A percentile compares a stretch with the other conserved stretches of the same genome.
These are phyloP conservation scores for barley (Hordeum vulgare) DNA, from an alignment of 176 grass and related monocot genomes.

Conservation along the genomic window DNA sequence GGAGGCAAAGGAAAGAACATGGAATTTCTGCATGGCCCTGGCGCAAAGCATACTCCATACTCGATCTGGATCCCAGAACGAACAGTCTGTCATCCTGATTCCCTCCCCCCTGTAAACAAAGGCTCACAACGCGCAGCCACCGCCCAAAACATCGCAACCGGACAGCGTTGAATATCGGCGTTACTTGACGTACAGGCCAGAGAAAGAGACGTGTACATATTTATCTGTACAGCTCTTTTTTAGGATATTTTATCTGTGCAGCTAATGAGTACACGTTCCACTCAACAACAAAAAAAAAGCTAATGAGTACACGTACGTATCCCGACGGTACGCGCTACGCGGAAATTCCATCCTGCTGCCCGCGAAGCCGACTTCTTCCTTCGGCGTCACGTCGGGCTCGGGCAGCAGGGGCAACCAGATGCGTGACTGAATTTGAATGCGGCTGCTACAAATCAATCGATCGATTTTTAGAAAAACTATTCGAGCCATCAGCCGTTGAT, in stretches of 20 bases:
- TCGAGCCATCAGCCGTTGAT: too few species aligned
- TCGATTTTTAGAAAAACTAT: too few species aligned
- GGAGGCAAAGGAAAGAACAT: background rate
- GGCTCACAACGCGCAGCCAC: conserved; percentile 9
- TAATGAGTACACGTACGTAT: background rate
- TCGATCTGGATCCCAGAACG: background rate
- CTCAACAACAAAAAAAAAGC: too few species aligned
- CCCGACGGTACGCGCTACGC: background rate
- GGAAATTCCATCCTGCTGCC: background rate
- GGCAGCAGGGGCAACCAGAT: too few species aligned
- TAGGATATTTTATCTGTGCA: background rate
- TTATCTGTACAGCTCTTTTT: background rate
- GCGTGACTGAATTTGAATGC: too few species aligned
- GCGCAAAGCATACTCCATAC: background rate
- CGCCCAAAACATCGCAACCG: background rate
- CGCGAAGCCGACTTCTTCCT: background rate
- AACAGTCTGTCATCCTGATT: background rate
- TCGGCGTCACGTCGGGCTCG: too few species aligned
- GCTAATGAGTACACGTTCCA: background rate
- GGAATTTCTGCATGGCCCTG: background rate
- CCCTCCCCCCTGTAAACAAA: background rate
- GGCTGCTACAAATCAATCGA: too few species aligned
- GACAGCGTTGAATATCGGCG: background rate
- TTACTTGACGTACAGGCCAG: background rate
- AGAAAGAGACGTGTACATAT: background rate